Conservation (phyloP, 257 asterid genomes). For the Solanum clarkiae region DNA sequence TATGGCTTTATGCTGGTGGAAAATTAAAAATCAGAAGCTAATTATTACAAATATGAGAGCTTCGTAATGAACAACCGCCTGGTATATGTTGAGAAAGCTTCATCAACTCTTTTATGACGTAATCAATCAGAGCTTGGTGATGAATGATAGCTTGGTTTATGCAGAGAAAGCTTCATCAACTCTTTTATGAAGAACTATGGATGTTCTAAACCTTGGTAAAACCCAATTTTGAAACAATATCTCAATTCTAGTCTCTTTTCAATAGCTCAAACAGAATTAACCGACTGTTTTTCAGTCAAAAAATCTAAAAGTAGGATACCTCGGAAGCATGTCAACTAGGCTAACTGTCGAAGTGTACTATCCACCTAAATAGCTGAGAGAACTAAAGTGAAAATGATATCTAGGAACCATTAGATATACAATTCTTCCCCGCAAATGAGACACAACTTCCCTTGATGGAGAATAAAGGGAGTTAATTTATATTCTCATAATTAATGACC, state of each 20-base stretch:
- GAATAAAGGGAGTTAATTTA: neutral
- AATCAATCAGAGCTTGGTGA: neutral
- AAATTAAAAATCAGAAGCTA: neutral
- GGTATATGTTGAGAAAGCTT: neutral
- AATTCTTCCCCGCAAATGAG: neutral
- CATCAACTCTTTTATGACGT: neutral
- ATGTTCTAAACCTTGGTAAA: neutral
- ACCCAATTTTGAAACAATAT: neutral
- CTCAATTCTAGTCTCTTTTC: neutral
- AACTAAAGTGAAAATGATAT: neutral
- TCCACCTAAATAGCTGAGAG: neutral
- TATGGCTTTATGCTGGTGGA: neutral
- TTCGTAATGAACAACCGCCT: neutral
- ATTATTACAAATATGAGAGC: neutral
- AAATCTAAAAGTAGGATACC: neutral
- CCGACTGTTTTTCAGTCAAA: neutral
- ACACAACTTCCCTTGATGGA: neutral
- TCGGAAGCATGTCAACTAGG: neutral
- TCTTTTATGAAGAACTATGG: neutral
- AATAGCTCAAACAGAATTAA: neutral
- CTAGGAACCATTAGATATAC: neutral
- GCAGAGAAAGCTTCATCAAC: neutral
- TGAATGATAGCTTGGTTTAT: neutral
- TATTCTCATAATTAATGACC: neutral
- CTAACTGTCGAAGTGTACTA: neutral